phyloP scores from a whole-genome alignment of 2,329 filamentous ascomycete species.

The Helotiales sp. region DNA sequence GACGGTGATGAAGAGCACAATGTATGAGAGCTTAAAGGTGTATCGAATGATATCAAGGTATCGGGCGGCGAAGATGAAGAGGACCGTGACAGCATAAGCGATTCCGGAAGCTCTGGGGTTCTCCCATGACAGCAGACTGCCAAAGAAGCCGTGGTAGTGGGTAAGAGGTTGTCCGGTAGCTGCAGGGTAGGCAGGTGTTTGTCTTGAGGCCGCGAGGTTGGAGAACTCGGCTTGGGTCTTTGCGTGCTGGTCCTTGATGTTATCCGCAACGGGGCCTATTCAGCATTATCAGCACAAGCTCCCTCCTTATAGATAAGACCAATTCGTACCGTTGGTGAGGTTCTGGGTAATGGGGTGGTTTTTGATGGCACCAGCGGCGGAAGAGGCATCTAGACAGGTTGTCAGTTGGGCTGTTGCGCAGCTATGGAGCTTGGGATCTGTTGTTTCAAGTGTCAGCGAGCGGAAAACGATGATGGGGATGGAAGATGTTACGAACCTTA shows the following conservation, averaged over 20 bases:
- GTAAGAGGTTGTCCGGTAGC: constrained; percentile 64
- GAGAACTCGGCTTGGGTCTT: constrained; percentile 58
- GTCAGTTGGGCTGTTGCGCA: constrained; percentile 23
- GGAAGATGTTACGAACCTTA: constrained; percentile 27
- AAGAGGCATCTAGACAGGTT: constrained; percentile 29
- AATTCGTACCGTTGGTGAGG: constrained; percentile 31
- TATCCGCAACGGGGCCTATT: constrained; percentile 59
- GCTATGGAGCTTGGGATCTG: constrained; percentile 22
- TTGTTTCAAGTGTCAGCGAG: constrained; percentile 30
- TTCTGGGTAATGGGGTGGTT: constrained; percentile 36
- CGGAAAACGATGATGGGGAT: constrained; percentile 1
- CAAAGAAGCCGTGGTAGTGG: constrained; percentile 72
- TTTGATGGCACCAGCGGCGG: constrained; percentile 33
- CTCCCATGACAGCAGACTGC: constrained; percentile 68
- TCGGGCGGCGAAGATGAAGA: constrained; percentile 61
- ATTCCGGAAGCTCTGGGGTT: constrained; percentile 67
- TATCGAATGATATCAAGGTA: constrained; percentile 68
- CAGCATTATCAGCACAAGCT: constrained; percentile 15
- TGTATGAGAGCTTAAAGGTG: constrained; percentile 64
- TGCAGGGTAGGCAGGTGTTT: constrained; percentile 52
- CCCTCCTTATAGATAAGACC: constrained; percentile 12
- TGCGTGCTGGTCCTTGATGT: constrained; percentile 54
- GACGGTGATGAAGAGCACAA: constrained; percentile 60
- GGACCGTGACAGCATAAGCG: constrained; percentile 58
- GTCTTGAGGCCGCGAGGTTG: constrained; percentile 57